These are phyloP conservation scores for Starmerella kuoi DNA, from an alignment of 805 yeast species.

Conservation along the genomic window DNA sequence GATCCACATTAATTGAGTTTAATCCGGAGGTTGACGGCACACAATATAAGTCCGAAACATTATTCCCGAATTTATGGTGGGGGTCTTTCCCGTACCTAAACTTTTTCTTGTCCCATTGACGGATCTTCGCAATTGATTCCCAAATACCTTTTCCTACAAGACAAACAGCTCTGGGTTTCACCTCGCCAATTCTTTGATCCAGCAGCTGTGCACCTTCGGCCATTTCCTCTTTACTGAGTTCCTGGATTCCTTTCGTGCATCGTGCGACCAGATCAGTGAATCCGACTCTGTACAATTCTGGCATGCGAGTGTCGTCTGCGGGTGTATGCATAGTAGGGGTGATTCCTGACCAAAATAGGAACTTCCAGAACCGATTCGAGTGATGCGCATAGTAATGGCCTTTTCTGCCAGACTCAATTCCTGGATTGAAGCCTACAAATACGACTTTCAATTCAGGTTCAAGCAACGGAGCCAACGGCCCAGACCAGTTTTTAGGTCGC, in stretches of 20 bases:
- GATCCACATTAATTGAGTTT: constrained; percentile 39
- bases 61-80: constrained; percentile 27
- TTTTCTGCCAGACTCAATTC: constrained; percentile 43
- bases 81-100: constrained; percentile 44
- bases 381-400: constrained; percentile 68
- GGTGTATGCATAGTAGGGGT: constrained; percentile 28
- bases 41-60: constrained; percentile 36
- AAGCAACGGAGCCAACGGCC: constrained; percentile 24
- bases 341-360: constrained; percentile 42
- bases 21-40: constrained; percentile 66
- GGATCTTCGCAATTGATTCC: constrained; percentile 41
- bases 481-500: constrained; percentile 15
- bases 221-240: constrained; percentile 43
- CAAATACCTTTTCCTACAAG: constrained; percentile 67
- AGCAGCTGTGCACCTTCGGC: constrained; percentile 42
- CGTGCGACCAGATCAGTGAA: constrained; percentile 60
- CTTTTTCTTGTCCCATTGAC: constrained; percentile 27
- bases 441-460: constrained; percentile 32
- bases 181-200: constrained; percentile 33
- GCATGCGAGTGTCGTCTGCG: constrained; percentile 34
- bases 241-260: constrained; percentile 48
- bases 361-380: constrained; percentile 56
- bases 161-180: constrained; percentile 37
- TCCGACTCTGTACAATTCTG: constrained; percentile 42
- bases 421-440: constrained; percentile 66